These are phyloP conservation scores for Eragrostis nindensis DNA, from an alignment of 176 grass and related monocot species.

Conservation along the genomic window DNA sequence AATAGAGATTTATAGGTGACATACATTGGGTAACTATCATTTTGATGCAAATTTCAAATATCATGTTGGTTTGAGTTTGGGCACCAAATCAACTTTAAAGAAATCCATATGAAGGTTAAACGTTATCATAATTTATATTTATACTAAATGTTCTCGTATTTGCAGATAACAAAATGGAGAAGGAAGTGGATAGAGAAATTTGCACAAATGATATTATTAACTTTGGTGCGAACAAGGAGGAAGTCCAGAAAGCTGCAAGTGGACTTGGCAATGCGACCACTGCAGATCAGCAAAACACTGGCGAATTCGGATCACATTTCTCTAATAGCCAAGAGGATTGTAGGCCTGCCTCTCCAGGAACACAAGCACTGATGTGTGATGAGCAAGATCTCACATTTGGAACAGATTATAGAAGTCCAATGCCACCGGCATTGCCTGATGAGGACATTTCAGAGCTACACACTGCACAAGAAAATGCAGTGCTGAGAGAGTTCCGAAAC, in stretches of 20 bases:
- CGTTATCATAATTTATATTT: slow-evolving; percentile 20
- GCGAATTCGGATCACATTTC: slow-evolving; percentile 34
- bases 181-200: slow-evolving; percentile 42
- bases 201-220: slow-evolving; percentile 24
- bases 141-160: slow-evolving; percentile 4
- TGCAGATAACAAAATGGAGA: slow-evolving; percentile 50
- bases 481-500: slow-evolving; percentile 62
- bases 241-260: slow-evolving; percentile 39
- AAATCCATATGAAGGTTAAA: neutral
- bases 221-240: slow-evolving; percentile 18
- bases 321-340: slow-evolving; percentile 46
- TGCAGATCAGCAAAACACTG: slow-evolving; percentile 39
- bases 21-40: neutral
- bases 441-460: slow-evolving; percentile 56
- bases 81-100: slow-evolving; percentile 14
- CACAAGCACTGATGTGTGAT: slow-evolving; percentile 68
- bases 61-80: slow-evolving; percentile 11
- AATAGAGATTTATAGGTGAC: neutral
- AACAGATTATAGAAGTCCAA: slow-evolving; percentile 37
- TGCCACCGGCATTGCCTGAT: slow-evolving; percentile 44
- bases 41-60: slow-evolving; percentile 25
- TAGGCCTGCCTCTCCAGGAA: slow-evolving; percentile 72
- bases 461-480: slow-evolving; percentile 55
- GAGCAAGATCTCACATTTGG: slow-evolving; percentile 62
- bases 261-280: slow-evolving; percentile 17